Conservation (phyloP, 441 rosid species). For the Euphorbia schlechtendalii region DNA sequence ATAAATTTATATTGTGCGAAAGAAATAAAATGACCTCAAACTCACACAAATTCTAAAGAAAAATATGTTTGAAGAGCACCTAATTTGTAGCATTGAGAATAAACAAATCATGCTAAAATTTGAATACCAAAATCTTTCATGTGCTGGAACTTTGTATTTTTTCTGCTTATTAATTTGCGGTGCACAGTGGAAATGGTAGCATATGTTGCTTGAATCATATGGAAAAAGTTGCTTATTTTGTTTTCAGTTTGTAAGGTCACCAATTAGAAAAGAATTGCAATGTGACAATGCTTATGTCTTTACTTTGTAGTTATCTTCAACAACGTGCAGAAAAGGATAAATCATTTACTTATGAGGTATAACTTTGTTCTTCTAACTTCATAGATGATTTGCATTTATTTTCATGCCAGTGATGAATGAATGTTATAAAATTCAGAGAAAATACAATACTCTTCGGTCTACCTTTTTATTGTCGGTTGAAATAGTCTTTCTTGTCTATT, state of each 20-base stretch:
- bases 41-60: neutral
- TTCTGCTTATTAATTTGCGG: neutral
- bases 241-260: neutral
- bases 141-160: neutral
- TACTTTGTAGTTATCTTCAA: no score
- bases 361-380: no score
- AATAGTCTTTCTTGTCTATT: no score
- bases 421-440: no score
- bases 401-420: no score
- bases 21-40: neutral
- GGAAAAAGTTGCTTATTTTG: slow-evolving; percentile 7
- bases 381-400: no score
- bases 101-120: neutral
- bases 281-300: slow-evolving; percentile 7
- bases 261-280: neutral
- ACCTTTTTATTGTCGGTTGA: no score
- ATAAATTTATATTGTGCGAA: neutral
- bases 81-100: slow-evolving; percentile 1
- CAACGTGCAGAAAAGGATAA: no score
- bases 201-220: slow-evolving; percentile 3
- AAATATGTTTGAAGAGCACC: neutral
- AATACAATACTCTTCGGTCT: no score
- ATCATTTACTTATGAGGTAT: no score
- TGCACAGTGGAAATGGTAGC: neutral
- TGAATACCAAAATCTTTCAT: neutral